These are phyloP conservation scores for Hyphopichia buzzinii DNA, from an alignment of 1,139 yeast species.

Conservation along the genomic window DNA sequence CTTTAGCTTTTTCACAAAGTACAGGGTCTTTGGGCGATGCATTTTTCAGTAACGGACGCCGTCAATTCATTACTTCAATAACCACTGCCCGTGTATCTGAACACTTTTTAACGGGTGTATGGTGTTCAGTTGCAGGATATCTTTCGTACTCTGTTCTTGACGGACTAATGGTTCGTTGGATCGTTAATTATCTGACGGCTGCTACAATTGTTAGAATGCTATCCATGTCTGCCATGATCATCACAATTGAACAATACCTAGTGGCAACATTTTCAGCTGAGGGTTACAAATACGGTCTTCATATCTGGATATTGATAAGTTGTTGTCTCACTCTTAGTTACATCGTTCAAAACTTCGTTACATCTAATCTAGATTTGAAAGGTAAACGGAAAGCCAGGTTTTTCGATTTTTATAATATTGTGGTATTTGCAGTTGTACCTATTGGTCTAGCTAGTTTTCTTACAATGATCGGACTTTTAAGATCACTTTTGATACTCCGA, in stretches of 20 bases:
- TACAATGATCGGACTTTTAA: conserved; percentile 80
- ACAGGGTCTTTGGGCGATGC: neutral
- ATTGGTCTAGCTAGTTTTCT: conserved; percentile 92
- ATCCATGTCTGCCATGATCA: conserved; percentile 73
- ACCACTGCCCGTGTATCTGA: conserved; percentile 66
- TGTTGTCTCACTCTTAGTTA: conserved; percentile 82
- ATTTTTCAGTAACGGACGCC: neutral
- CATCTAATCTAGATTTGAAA: conserved; percentile 70
- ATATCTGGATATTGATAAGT: conserved; percentile 88
- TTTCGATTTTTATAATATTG: conserved; percentile 78
- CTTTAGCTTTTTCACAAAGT: neutral
- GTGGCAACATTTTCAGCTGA: conserved; percentile 55
- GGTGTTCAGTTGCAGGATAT: conserved; percentile 87
- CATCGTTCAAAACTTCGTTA: conserved; percentile 83
- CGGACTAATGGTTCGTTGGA: conserved; percentile 91
- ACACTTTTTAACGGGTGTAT: conserved; percentile 66
- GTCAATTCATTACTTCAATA: conserved; percentile 20
- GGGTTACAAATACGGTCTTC: conserved; percentile 63
- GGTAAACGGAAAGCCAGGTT: conserved; percentile 52
- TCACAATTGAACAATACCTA: conserved; percentile 67
- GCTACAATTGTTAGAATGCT: conserved; percentile 88
- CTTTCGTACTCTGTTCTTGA: conserved; percentile 82
- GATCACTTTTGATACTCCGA: conserved; percentile 72
- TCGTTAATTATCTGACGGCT: conserved; percentile 80
- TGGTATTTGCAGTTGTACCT: conserved; percentile 95